Conservation (phyloP, 2,329 filamentous ascomycete species). For the Lecanicillium sp. region DNA sequence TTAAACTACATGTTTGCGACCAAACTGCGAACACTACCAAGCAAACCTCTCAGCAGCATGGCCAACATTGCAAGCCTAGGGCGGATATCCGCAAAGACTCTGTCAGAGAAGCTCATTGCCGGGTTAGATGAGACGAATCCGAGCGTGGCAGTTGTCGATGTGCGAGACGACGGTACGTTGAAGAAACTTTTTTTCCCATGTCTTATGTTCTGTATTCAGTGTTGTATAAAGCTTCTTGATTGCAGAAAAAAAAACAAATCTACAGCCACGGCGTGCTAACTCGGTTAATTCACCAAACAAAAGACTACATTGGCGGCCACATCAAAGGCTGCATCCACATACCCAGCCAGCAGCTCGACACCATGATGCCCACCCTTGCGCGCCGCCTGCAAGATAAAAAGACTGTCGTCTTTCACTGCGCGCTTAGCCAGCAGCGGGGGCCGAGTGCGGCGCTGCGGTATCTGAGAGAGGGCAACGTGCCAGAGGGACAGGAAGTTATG, state of each 20-base stretch:
- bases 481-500: conserved; percentile 60
- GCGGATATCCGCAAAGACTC: conserved; percentile 59
- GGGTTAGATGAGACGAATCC: conserved; percentile 30
- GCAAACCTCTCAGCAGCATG: conserved; percentile 18
- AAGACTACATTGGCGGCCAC: conserved; percentile 86
- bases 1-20: neutral
- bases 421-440: conserved; percentile 82
- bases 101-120: conserved; percentile 56
- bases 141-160: conserved; percentile 71
- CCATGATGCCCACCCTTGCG: conserved; percentile 72
- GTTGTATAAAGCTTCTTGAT: too few species aligned
- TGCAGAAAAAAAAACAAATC: too few species aligned
- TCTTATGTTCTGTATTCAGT: too few species aligned
- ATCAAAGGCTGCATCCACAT: conserved; percentile 71
- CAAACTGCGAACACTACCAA: conserved; percentile 8
- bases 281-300: too few species aligned
- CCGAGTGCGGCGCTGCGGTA: conserved; percentile 79
- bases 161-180: conserved; percentile 67
- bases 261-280: neutral
- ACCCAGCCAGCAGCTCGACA: conserved; percentile 65
- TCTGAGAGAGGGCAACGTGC: conserved; percentile 56
- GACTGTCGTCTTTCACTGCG: conserved; percentile 89
- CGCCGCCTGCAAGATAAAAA: conserved; percentile 68
- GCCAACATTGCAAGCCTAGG: conserved; percentile 54
- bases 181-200: neutral